Percentiles rank a stretch among this genome's conserved stretches.
phyloP scores from a whole-genome alignment of 805 yeast species.

The Sungouiella thailandica region DNA sequence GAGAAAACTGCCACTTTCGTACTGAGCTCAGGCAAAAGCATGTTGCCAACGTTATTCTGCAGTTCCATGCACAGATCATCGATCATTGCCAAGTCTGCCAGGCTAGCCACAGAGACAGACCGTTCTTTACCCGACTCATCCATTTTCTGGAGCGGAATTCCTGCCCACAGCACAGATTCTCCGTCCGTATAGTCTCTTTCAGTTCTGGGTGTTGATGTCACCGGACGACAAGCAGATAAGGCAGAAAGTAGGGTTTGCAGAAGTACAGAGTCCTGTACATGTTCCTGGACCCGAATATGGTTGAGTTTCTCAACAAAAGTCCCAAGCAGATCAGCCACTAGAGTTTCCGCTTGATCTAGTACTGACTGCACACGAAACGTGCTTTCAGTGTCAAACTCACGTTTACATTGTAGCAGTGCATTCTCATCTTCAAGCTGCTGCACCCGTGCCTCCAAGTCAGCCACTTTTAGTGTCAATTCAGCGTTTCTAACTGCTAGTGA shows the following conservation, averaged over 20 bases:
- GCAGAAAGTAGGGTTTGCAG: constrained; percentile 9
- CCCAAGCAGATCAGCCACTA: constrained; percentile 37
- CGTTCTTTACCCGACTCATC: background rate
- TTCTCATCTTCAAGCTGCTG: constrained; percentile 49
- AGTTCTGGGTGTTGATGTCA: constrained; percentile 17
- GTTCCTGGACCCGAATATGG: constrained; percentile 37
- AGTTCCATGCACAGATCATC: background rate
- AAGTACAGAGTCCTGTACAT: constrained; percentile 21
- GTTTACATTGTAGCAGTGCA: constrained; percentile 10
- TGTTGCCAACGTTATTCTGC: background rate
- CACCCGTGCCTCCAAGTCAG: constrained; percentile 49
- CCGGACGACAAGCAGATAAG: constrained; percentile 6
- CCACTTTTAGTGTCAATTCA: constrained; percentile 43
- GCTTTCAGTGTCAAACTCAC: constrained; percentile 16
- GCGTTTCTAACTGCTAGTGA: constrained; percentile 59
- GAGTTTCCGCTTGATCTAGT: constrained; percentile 30
- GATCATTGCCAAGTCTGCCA: constrained; percentile 2
- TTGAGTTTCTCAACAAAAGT: constrained; percentile 42
- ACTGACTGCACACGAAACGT: constrained; percentile 33
- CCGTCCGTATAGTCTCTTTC: background rate
- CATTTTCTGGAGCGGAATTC: background rate
- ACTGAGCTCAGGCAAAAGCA: background rate
- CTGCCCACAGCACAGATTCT: background rate
- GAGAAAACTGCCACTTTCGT: background rate
- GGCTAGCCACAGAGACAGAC: background rate